Conservation (phyloP, 73 alveolate genomes). For the Stentor roeselii region DNA sequence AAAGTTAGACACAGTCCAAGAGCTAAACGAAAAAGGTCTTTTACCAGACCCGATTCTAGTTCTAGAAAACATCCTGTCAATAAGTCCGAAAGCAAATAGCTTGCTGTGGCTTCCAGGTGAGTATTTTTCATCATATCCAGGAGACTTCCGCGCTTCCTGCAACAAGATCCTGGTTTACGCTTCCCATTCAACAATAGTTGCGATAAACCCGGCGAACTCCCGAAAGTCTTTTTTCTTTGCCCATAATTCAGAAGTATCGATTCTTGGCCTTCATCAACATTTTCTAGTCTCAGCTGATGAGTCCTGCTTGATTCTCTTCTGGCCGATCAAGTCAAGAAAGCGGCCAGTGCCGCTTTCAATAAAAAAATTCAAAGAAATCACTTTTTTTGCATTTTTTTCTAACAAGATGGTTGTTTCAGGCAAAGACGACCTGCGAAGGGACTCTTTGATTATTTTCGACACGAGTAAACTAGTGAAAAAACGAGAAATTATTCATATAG, state of each 20-base stretch:
- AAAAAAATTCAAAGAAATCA: conserved; percentile 1
- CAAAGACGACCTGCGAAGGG: background rate
- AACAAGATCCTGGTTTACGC: background rate
- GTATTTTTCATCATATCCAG: background rate
- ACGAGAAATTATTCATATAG: background rate
- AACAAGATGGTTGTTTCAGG: conserved; percentile 10
- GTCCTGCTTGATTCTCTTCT: background rate
- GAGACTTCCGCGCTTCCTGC: background rate
- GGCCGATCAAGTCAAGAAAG: conserved; percentile 2
- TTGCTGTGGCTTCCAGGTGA: background rate
- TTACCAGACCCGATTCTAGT: conserved; percentile 13
- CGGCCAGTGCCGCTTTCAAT: background rate
- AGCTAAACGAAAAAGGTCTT: background rate
- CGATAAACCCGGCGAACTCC: conserved; percentile 9
- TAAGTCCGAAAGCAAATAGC: background rate
- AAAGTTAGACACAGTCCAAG: too few species aligned
- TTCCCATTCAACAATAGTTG: background rate
- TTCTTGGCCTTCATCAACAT: background rate
- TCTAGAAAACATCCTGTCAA: background rate
- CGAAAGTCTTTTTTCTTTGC: background rate
- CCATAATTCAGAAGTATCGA: background rate
- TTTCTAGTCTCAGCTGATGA: background rate
- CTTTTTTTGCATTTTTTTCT: background rate
- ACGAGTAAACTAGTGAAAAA: background rate
- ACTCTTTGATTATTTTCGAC: background rate